phyloP scores from a whole-genome alignment of 1,284 basidiomycete species.

The Irpex rosettiformis region DNA sequence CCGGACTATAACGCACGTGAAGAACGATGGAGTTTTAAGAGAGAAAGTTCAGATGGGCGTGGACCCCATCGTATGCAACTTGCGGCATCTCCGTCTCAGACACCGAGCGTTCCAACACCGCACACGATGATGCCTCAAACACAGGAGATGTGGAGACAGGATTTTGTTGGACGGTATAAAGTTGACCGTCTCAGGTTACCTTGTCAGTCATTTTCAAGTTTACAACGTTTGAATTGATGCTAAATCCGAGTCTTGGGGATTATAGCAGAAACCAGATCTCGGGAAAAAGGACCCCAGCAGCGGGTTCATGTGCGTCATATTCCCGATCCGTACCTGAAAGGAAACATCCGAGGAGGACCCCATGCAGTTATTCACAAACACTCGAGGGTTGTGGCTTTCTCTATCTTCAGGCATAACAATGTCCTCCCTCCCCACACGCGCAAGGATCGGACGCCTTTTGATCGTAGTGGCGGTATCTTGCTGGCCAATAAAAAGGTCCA shows the following conservation, averaged over 20 bases:
- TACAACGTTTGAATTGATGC: constrained; percentile 1
- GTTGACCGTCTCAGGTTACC: constrained; percentile 52
- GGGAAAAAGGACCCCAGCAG: constrained; percentile 54
- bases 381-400: constrained; percentile 71
- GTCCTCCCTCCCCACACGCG: constrained; percentile 30
- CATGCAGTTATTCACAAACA: constrained; percentile 73
- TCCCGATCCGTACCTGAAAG: constrained; percentile 41
- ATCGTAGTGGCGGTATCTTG: constrained; percentile 49
- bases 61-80: constrained; percentile 20
- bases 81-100: constrained; percentile 7
- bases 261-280: background rate
- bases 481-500: constrained; percentile 71
- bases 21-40: constrained; percentile 61
- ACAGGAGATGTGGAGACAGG: constrained; percentile 67
- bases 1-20: constrained; percentile 42
- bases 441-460: constrained; percentile 27
- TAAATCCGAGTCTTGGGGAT: background rate
- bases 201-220: constrained; percentile 25
- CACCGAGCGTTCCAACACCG: constrained; percentile 14
- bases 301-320: constrained; percentile 61
- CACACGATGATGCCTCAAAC: constrained; percentile 43
- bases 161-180: constrained; percentile 61
- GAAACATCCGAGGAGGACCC: constrained; percentile 49
- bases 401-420: constrained; percentile 61
- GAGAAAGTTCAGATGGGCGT: constrained; percentile 45